Base-by-base conservation (phyloP, 257 asterid genomes). In the Solanum sejunctum region DNA sequence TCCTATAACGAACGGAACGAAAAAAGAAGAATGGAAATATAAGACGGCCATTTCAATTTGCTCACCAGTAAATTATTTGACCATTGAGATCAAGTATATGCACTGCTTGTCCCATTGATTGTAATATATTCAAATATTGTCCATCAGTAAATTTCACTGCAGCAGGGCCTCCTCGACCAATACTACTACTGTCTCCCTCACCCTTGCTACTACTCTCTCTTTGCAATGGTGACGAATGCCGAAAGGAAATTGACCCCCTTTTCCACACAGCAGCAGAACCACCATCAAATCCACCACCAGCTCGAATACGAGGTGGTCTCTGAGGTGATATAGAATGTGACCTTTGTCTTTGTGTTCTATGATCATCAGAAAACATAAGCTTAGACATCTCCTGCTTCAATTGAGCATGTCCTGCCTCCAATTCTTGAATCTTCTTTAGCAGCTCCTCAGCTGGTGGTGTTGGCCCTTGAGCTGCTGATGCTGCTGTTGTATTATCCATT, bases 61-160 rank as follows among this genome's bases (percentile, higher is more conserved):
- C 98, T 91, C 85, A 94, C 99, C 99, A 96, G 92, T 96, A 96
- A 88, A 93, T 90, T 55, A 96, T 90, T 58, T 92, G 93, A 84
- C 88, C 55, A 87, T 89, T 70, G 32, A 85, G 90, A 91, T 93
- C 98, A 88, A 87, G 86, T 87, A 93, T 93, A 86, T 96, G 98
- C 89, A 94, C 94, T 0, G 98, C 77, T 80, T 94, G 98, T 51
- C 95, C 98, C 97, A 96, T 93, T 51, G 98, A 93, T 92, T 94
- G 99, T 91, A 96, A 90, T 90, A 94, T 93, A 83, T 91, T 93
- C 92, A 92, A 85, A 90, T 92, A 93, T 87, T 94, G 98, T 85
- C 86, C 88, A 84, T 96, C 98, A 8, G 94, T 91, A 52, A 94
- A 93, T 84, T 90, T 91, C 85, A 90, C 86, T 13, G 97, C 89